Base-by-base conservation (phyloP, 2,329 filamentous ascomycete species). In the Penicillium occitanis region DNA sequence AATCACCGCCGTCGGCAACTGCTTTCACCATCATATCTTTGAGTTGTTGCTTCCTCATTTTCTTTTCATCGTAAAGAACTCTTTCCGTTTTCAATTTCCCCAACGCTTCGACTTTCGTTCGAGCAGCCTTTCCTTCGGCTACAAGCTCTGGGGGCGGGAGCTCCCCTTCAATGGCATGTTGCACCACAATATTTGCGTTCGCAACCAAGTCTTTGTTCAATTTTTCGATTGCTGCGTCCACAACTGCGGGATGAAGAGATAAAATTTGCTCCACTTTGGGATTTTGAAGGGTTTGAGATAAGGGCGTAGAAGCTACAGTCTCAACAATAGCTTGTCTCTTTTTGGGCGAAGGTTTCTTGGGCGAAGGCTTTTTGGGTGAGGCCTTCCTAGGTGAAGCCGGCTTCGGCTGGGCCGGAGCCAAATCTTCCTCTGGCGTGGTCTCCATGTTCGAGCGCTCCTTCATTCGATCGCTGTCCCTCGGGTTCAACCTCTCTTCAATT, bases 121-220 rank as follows among this genome's bases (percentile, higher is more conserved):
- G 74, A 25, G 81, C 72, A 14, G 64, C 65, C 62, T 77, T 77
- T 67, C 78, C 78, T 65, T 77, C 72, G 3, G 73, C 65, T 28
- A 78, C 70, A 57, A 80, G 59, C 28, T 78, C 75, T 14, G 75
- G 72, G 1, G 72, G 72, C 1, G 72, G 70, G 62, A 73, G 70
- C 14, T 69, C 58, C 4, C 77, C 78, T 64, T 75, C 73, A 73
- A 81, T 75, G 33, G 75, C 73, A 61, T 73, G 71, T 50, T 79
- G 69, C 63, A 78, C 79, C 14, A 79, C 73, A 40, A 74, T 67
- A 53, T 78, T 73, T 1, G 79, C 76, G 62, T 79, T 79, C 35
- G 70, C 73, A 42, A 74, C 70, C 30, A 76, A 69, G 3, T 72
- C 76, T 48, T 68, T 58, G 55, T 75, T 72, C 37, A 80, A 65